Base-by-base conservation (phyloP, 495 filamentous ascomycete species). In the Cenococcum geophilum region DNA sequence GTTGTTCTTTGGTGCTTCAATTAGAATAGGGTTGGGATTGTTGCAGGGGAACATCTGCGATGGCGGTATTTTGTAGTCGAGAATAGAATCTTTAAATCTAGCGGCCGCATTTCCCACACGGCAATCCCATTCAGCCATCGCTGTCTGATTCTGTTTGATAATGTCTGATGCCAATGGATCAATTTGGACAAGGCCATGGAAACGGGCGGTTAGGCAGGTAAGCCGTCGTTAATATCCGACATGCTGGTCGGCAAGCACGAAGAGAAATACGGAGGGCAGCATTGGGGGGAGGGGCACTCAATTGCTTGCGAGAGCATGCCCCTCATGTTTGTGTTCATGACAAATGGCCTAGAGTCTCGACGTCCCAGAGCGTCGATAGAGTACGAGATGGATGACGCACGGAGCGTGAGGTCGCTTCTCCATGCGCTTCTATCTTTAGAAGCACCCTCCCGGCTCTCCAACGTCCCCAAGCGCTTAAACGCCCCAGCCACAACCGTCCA, bases 311-410 rank as follows among this genome's bases (percentile, higher is more conserved):
- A 14, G 8, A 8, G 18, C 11, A 1, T 45, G 40, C 14, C 40
- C 18, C 40, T 45, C 18, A 45, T 45, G 40, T 45, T 45, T 45
- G 40, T 14, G 12, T 16, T 45, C 11, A 4, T 45, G 40, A 45
- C 40, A 45, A 45, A 45, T 45, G 40, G 40, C 14, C 40, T 10
- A 45, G 14, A 45, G 40, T 45, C 14, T 45, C 40, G 40, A 45
- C 18, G 12, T 45, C 18, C 14, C 3, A 10, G 40, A 4, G 18
- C 14, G 40, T 45, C 11, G 40, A 14, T 10, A 45, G 3, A 14
- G 40, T 45, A 45, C 40, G 40, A 45, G 40, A 45, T 45, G 40
- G 40, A 45, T 45, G 40, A 45, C 40, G 40, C 40, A 45, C 40
- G 40, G 11, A 45, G 40, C 40, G 40, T 45, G 40, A 45, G 40